phyloP scores from a whole-genome alignment of 1,284 basidiomycete species.

The Cutaneotrichosporon sp. region DNA sequence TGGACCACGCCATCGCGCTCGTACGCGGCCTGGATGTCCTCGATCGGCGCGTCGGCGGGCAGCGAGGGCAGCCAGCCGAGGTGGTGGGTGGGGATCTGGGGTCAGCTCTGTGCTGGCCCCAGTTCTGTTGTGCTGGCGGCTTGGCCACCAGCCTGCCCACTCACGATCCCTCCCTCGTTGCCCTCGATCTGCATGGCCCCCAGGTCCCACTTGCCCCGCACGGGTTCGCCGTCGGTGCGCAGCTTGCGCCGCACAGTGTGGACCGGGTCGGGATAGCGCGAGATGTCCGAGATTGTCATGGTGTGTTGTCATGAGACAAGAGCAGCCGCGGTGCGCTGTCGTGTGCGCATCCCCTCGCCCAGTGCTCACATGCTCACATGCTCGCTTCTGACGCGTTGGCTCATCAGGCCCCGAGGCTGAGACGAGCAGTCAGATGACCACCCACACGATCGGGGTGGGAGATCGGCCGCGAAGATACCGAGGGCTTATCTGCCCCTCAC shows the following conservation, averaged over 20 bases:
- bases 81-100: conserved; percentile 18
- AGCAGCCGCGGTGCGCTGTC: not conserved
- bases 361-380: no score
- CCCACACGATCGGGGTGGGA: not conserved
- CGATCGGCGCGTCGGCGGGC: conserved; percentile 19
- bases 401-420: not conserved
- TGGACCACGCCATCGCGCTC: conserved; percentile 26
- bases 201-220: conserved; percentile 9
- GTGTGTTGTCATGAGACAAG: not conserved
- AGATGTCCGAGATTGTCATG: conserved; percentile 16
- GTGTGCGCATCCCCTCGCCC: not conserved
- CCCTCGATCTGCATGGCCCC: conserved; percentile 19
- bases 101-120: not conserved
- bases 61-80: conserved; percentile 23
- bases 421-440: no score
- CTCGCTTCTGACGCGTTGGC: not conserved
- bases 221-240: conserved; percentile 13
- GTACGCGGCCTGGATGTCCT: conserved; percentile 19
- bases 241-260: conserved; percentile 2
- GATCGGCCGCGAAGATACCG: not conserved
- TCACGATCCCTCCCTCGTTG: conserved; percentile 21
- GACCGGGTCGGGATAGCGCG: conserved; percentile 18
- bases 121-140: not conserved
- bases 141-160: not conserved
- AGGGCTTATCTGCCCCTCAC: not conserved